Percentiles rank a stretch among this genome's conserved stretches.
These are phyloP conservation scores for Pichia nakasei DNA, from an alignment of 805 yeast species.

Conservation along the genomic window DNA sequence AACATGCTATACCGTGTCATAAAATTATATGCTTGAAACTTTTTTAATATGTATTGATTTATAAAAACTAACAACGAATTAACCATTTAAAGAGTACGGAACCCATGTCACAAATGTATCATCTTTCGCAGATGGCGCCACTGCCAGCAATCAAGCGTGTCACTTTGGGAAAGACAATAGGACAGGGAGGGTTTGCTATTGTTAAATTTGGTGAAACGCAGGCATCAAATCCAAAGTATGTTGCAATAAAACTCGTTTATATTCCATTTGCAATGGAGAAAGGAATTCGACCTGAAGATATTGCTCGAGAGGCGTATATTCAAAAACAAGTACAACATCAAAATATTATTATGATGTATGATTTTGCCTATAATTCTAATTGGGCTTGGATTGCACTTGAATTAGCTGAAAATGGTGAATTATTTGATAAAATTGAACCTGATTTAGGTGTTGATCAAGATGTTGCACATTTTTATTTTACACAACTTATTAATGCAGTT, in stretches of 20 bases:
- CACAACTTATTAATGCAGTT: conserved; percentile 54
- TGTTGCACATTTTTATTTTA: conserved; percentile 60
- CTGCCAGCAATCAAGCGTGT: conserved; percentile 42
- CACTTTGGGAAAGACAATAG: conserved; percentile 43
- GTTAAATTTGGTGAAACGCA: conserved; percentile 40
- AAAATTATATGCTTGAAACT: no score
- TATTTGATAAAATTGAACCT: conserved; percentile 73
- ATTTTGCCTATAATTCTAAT: conserved; percentile 43
- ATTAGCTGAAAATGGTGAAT: conserved; percentile 64
- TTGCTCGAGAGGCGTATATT: conserved; percentile 46
- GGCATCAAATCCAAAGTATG: conserved; percentile 14
- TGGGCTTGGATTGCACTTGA: conserved; percentile 66
- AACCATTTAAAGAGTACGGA: no score
- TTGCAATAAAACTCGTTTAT: conserved; percentile 55
- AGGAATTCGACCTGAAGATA: conserved; percentile 25
- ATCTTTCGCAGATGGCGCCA: conserved; percentile 38
- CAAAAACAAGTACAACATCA: conserved; percentile 52
- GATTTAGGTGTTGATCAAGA: conserved; percentile 61
- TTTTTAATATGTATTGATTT: no score
- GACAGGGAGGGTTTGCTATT: conserved; percentile 62
- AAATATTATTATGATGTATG: conserved; percentile 48
- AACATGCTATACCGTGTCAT: no score
- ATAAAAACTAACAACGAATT: no score
- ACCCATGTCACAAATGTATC: conserved; percentile 20
- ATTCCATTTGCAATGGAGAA: conserved; percentile 25